A percentile compares a stretch with the other conserved stretches of the same genome.
These are phyloP conservation scores for Microdochium bolleyi DNA, from an alignment of 2,329 filamentous ascomycete genomes.

Conservation along the genomic window DNA sequence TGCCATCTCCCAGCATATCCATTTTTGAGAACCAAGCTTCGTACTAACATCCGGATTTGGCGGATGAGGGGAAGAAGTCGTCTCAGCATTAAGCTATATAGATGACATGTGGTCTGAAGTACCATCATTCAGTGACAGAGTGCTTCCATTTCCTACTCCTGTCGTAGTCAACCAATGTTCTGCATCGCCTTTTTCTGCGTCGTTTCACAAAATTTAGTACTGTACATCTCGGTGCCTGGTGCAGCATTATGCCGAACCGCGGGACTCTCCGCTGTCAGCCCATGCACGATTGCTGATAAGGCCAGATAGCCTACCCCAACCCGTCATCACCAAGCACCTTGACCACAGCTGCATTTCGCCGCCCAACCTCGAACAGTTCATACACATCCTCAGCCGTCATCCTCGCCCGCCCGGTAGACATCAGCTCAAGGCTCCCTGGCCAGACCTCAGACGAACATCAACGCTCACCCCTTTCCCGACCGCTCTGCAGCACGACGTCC, in stretches of 20 bases:
- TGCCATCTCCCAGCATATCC: no score
- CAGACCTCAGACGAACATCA: neutral
- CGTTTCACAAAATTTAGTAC: no score
- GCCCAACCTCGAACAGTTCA: neutral
- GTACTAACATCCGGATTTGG: neutral
- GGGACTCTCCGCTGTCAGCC: neutral
- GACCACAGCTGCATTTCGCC: neutral
- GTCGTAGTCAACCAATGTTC: no score
- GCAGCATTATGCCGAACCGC: neutral
- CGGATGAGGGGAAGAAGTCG: neutral
- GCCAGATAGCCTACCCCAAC: neutral
- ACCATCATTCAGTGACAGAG: no score
- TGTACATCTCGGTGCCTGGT: neutral
- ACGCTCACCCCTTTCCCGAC: no score
- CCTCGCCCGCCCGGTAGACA: neutral
- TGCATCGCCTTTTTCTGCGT: no score
- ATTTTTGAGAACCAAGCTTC: no score
- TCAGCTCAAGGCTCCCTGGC: neutral
- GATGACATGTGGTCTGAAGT: no score
- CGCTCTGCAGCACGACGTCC: neutral
- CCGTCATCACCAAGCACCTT: neutral
- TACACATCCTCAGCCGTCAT: neutral
- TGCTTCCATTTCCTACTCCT: no score
- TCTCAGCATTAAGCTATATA: no score
- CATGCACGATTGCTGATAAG: neutral